Conservation (phyloP, 768 basidiomycete species). For the Boletus barrowsii region DNA sequence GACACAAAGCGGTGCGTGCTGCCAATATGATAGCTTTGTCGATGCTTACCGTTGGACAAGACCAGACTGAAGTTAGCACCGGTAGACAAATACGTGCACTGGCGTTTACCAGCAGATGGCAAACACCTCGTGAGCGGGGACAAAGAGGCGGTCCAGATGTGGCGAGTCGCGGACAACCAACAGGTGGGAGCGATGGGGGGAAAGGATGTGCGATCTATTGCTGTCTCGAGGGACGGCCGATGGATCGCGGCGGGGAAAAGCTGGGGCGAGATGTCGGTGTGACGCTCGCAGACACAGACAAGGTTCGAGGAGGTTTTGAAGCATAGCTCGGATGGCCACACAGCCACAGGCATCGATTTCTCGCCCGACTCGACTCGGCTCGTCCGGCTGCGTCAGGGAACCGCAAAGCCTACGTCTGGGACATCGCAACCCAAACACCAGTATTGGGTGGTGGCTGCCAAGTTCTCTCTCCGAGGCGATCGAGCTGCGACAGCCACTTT, state of each 20-base stretch:
- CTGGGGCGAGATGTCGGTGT: constrained; percentile 10
- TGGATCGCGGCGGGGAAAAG: constrained; percentile 11
- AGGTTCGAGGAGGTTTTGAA: constrained; percentile 1
- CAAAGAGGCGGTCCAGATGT: constrained; percentile 8
- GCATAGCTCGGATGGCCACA: constrained; percentile 2
- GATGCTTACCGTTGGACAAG: constrained; percentile 3
- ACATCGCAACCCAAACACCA: background rate
- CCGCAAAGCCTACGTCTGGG: constrained; percentile 5
- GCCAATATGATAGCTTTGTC: background rate
- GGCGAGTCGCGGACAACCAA: background rate
- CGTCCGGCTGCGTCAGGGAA: constrained; percentile 4
- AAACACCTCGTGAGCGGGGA: constrained; percentile 8
- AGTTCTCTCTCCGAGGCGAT: constrained; percentile 10
- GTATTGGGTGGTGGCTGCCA: constrained; percentile 11
- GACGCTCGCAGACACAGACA: background rate
- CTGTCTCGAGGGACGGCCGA: constrained; percentile 2
- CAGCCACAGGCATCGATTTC: constrained; percentile 9
- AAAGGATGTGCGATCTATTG: constrained; percentile 6
- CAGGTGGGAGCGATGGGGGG: background rate
- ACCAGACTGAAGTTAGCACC: background rate
- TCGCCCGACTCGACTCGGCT: constrained; percentile 7
- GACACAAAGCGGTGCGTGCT: background rate
- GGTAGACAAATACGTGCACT: constrained; percentile 2
- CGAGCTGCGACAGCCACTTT: constrained; percentile 8
- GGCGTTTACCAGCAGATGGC: constrained; percentile 3